phyloP scores from a whole-genome alignment of 2,329 filamentous ascomycete genomes.

The Cercospora zeina region DNA sequence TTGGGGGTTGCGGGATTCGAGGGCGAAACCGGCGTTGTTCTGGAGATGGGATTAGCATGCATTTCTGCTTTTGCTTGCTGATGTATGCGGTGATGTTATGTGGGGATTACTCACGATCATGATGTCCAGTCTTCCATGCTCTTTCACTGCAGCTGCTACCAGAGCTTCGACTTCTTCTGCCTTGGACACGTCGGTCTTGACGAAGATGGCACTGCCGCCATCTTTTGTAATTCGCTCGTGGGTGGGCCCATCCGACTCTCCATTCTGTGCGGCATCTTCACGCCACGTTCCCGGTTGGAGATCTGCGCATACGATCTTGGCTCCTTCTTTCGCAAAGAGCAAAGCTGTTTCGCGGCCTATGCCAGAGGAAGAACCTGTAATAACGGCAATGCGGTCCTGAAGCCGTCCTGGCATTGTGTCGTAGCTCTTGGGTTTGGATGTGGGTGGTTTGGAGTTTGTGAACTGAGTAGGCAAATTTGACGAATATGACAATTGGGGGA shows the following conservation, averaged over 20 bases:
- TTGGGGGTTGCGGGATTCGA: slow-evolving; percentile 36
- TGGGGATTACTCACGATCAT: slow-evolving; percentile 23
- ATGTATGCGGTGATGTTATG: not conserved
- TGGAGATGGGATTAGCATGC: slow-evolving; percentile 9
- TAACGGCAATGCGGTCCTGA: slow-evolving; percentile 35
- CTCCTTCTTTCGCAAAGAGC: slow-evolving; percentile 39
- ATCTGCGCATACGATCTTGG: slow-evolving; percentile 34
- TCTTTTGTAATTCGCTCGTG: slow-evolving; percentile 26
- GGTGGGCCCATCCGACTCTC: slow-evolving; percentile 28
- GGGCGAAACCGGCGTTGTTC: slow-evolving; percentile 43
- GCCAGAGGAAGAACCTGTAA: slow-evolving; percentile 41
- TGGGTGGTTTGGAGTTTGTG: not conserved
- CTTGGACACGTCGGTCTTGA: slow-evolving; percentile 39
- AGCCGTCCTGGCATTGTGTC: slow-evolving; percentile 30
- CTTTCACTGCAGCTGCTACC: slow-evolving; percentile 36
- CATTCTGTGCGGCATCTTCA: slow-evolving; percentile 19
- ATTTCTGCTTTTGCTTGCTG: slow-evolving; percentile 4
- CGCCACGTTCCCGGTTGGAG: slow-evolving; percentile 28
- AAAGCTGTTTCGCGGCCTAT: slow-evolving; percentile 41
- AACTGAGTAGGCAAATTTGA: not conserved
- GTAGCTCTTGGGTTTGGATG: not conserved
- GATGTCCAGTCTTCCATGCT: slow-evolving; percentile 42
- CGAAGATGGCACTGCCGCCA: slow-evolving; percentile 33
- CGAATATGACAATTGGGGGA: not conserved
- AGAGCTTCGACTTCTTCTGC: slow-evolving; percentile 36